Conservation (phyloP, 306 rosid species). For the Medicago lupulina region DNA sequence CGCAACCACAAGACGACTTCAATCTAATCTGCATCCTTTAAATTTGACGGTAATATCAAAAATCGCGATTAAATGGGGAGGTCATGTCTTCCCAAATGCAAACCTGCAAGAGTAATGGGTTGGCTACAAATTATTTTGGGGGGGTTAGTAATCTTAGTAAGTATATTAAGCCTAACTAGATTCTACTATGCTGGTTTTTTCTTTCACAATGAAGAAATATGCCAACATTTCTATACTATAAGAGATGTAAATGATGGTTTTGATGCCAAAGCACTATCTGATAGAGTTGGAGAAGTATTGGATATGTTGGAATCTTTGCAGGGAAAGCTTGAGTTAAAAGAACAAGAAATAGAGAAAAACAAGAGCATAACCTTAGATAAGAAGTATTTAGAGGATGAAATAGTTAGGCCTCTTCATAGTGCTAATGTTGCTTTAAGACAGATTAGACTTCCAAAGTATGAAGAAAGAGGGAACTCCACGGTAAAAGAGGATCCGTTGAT, state of each 20-base stretch:
- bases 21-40: not conserved
- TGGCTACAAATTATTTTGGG: slow-evolving; percentile 75
- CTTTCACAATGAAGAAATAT: slow-evolving; percentile 65
- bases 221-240: slow-evolving; percentile 54
- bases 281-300: slow-evolving; percentile 70
- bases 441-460: slow-evolving; percentile 62
- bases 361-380: slow-evolving; percentile 49
- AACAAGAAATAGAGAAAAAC: slow-evolving; percentile 66
- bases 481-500: slow-evolving; percentile 79
- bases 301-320: slow-evolving; percentile 66
- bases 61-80: slow-evolving; percentile 50
- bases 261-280: slow-evolving; percentile 64
- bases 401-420: slow-evolving; percentile 74
- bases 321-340: slow-evolving; percentile 66
- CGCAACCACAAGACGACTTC: too few relatives aligned
- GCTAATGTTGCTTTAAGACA: slow-evolving; percentile 79
- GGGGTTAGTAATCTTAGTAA: slow-evolving; percentile 69
- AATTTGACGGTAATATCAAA: not conserved
- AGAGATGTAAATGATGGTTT: slow-evolving; percentile 56
- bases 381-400: slow-evolving; percentile 70
- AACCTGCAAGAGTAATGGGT: slow-evolving; percentile 56
- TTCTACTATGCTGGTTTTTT: slow-evolving; percentile 84
- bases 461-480: slow-evolving; percentile 55
- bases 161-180: slow-evolving; percentile 63
- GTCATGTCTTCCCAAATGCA: slow-evolving; percentile 64